phyloP scores from a whole-genome alignment of 163 green algal genomes.

The Chlorella variabilis region DNA sequence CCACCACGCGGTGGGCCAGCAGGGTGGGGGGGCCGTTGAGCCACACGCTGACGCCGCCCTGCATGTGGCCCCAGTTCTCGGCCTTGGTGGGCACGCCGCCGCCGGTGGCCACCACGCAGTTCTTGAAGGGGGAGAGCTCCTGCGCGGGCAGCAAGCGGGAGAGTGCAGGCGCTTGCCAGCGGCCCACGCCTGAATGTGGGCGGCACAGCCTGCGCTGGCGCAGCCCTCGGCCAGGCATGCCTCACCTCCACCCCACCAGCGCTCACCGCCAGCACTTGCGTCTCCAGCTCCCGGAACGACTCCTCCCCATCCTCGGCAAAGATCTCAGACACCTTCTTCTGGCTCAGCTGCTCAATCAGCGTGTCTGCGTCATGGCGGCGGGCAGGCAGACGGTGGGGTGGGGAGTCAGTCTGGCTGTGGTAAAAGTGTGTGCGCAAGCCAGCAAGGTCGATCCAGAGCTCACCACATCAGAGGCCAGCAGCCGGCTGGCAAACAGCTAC shows the following conservation, averaged over 20 bases:
- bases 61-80: slow-evolving; percentile 94
- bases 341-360: slow-evolving; percentile 65
- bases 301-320: slow-evolving; percentile 90
- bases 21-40: slow-evolving; percentile 67
- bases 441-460: too few species aligned
- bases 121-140: slow-evolving; percentile 86
- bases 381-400: too few species aligned
- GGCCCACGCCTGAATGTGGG: too few species aligned
- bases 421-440: too few species aligned
- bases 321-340: slow-evolving; percentile 77
- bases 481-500: too few species aligned
- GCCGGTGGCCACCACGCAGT: slow-evolving; percentile 89
- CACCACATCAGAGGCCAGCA: too few species aligned
- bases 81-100: slow-evolving; percentile 78
- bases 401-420: neutral
- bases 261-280: slow-evolving; percentile 51
- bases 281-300: slow-evolving; percentile 86
- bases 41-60: slow-evolving; percentile 69
- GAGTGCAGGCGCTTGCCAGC: too few species aligned
- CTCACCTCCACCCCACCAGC: neutral
- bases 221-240: too few species aligned
- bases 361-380: slow-evolving; percentile 45
- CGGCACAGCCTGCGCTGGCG: too few species aligned
- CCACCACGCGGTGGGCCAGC: slow-evolving; percentile 72
- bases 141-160: slow-evolving; percentile 43